phyloP scores from a whole-genome alignment of 108 stramenopile genomes.

The Seminavis robusta region DNA sequence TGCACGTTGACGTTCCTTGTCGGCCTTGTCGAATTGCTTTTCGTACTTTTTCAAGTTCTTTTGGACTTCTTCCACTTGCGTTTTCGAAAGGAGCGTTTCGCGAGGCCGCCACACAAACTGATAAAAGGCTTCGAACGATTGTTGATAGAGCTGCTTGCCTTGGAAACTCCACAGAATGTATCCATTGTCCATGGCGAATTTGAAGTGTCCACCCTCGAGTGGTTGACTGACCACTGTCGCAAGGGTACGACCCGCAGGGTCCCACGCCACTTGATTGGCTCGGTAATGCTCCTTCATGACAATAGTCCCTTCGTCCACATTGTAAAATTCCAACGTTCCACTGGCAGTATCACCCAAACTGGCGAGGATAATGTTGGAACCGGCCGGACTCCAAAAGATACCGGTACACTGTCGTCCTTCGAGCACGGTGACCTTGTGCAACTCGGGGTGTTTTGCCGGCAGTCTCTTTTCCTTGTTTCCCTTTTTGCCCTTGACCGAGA shows the following conservation, averaged over 20 bases:
- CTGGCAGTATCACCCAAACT: constrained; percentile 87
- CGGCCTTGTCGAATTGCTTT: constrained; percentile 93
- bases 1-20: constrained; percentile 82
- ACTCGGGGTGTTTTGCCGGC: constrained; percentile 51
- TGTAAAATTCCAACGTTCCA: constrained; percentile 91
- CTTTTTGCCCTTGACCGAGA: constrained; percentile 22
- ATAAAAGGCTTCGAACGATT: constrained; percentile 92
- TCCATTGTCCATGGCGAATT: constrained; percentile 97
- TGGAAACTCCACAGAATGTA: constrained; percentile 95
- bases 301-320: constrained; percentile 83
- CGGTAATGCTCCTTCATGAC: constrained; percentile 92
- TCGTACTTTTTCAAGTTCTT: constrained; percentile 97
- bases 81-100: constrained; percentile 77
- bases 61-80: constrained; percentile 73
- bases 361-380: constrained; percentile 84
- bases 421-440: constrained; percentile 79
- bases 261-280: constrained; percentile 92
- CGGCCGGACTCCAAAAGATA: constrained; percentile 94
- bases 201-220: constrained; percentile 91
- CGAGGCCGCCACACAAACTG: constrained; percentile 96
- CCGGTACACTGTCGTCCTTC: constrained; percentile 87
- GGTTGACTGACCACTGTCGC: constrained; percentile 91
- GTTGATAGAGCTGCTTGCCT: constrained; percentile 83
- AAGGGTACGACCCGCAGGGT: constrained; percentile 89
- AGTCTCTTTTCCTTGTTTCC: constrained; percentile 58